Evolutionary conservation across 2,329 filamentous ascomycete species (phyloP).

Genomic region (Trichoderma koningii): DNA sequence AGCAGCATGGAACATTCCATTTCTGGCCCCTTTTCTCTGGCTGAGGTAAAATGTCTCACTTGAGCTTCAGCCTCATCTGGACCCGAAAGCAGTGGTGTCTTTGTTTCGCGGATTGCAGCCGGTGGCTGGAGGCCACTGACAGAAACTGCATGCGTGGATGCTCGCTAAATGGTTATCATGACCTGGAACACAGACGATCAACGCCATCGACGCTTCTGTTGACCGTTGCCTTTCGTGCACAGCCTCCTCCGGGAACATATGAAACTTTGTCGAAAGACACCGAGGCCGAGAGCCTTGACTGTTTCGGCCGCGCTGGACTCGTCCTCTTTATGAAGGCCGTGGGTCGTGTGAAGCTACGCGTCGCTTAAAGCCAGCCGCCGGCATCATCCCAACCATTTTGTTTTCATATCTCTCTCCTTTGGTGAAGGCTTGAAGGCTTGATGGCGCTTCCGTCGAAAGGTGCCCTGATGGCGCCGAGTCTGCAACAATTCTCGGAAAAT

Average conservation of each 20-base stretch:
- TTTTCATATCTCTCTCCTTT: neutral
- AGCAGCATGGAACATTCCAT: slow-evolving; percentile 15
- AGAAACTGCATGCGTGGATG: slow-evolving; percentile 1
- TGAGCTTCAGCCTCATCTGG: slow-evolving; percentile 1
- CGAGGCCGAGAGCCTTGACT: neutral
- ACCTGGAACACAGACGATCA: neutral
- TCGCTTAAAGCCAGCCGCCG: slow-evolving; percentile 1
- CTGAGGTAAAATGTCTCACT: slow-evolving; percentile 17
- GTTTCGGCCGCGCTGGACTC: neutral
- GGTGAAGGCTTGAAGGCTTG: neutral
- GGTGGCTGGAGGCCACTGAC: neutral
- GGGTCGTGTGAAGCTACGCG: neutral
- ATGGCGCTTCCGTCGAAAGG: neutral
- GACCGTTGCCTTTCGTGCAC: neutral
- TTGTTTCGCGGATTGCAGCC: neutral
- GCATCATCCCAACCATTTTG: slow-evolving; percentile 12
- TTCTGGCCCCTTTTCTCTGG: neutral
- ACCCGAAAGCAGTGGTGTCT: neutral
- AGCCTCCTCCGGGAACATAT: neutral
- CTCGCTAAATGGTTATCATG: neutral
- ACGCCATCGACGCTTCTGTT: neutral
- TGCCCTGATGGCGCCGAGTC: neutral
- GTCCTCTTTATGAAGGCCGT: neutral
- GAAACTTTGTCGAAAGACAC: neutral
- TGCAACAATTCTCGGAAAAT: neutral